phyloP scores from a whole-genome alignment of 2,329 filamentous ascomycete species.

The Aspergillus flavus region DNA sequence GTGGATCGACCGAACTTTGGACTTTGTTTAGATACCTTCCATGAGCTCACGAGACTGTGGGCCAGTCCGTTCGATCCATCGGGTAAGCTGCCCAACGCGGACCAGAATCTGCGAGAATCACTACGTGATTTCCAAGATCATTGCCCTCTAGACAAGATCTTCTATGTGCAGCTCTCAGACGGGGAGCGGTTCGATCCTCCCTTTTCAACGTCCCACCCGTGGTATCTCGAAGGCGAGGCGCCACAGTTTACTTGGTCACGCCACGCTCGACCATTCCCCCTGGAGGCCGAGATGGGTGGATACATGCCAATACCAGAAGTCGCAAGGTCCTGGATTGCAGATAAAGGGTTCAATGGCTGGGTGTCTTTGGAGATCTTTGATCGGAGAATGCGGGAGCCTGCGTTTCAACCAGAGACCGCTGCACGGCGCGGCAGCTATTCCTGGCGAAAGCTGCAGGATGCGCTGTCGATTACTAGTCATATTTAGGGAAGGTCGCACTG shows the following conservation, averaged over 20 bases:
- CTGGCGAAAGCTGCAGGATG: constrained; percentile 22
- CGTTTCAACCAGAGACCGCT: constrained; percentile 17
- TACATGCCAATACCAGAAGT: constrained; percentile 34
- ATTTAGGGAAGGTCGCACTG: not conserved
- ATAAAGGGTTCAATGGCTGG: constrained; percentile 34
- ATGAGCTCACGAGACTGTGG: constrained; percentile 37
- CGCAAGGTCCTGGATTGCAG: constrained; percentile 30
- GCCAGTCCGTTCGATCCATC: constrained; percentile 27
- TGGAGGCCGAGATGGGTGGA: constrained; percentile 28
- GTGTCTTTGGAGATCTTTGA: constrained; percentile 39
- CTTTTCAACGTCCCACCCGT: constrained; percentile 32
- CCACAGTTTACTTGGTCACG: constrained; percentile 34
- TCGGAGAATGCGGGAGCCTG: constrained; percentile 27
- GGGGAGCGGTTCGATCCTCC: constrained; percentile 36
- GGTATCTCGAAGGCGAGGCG: constrained; percentile 32
- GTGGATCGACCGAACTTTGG: constrained; percentile 41
- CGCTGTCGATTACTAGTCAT: not conserved
- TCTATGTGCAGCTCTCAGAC: constrained; percentile 42
- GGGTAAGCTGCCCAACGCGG: constrained; percentile 28
- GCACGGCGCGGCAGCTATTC: constrained; percentile 23
- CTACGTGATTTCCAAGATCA: constrained; percentile 22
- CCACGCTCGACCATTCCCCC: constrained; percentile 35
- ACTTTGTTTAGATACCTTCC: constrained; percentile 42
- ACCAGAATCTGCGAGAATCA: constrained; percentile 24
- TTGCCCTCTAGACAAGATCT: constrained; percentile 33